A percentile compares a stretch with the other conserved stretches of the same genome.
Conservation (phyloP, 129 eudicot genomes). For the Centrapalus pauciflorus region DNA sequence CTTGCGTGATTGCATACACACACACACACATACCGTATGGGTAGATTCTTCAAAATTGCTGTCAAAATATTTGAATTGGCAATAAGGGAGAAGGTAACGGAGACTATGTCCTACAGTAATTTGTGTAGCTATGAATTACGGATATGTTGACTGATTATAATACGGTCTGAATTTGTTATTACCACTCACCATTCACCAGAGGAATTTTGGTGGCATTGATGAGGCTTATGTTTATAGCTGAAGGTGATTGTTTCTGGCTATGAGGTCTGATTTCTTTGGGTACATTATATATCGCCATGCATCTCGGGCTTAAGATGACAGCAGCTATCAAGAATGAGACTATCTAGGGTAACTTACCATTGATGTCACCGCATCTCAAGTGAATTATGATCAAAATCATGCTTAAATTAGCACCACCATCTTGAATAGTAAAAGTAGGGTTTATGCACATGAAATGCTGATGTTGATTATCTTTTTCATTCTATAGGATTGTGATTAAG, state of each 20-base stretch:
- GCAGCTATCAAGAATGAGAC: neutral
- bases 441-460: neutral
- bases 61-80: conserved; percentile 6
- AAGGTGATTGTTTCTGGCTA: neutral
- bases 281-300: conserved; percentile 3
- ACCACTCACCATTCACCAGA: no score
- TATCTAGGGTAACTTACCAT: neutral
- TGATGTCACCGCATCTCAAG: neutral
- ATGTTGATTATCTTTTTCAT: neutral
- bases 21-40: neutral
- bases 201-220: neutral
- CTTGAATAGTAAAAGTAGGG: neutral
- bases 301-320: neutral
- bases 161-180: conserved; percentile 3
- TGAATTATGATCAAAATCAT: neutral
- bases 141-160: neutral
- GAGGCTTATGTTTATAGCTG: neutral
- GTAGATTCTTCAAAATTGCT: neutral
- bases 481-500: neutral
- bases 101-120: neutral
- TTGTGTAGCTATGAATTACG: neutral
- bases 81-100: neutral
- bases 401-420: neutral
- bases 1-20: conserved; percentile 9
- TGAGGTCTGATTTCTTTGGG: conserved; percentile 1